Base-by-base conservation (phyloP, 805 yeast species). In the Ogataea polymorpha region DNA sequence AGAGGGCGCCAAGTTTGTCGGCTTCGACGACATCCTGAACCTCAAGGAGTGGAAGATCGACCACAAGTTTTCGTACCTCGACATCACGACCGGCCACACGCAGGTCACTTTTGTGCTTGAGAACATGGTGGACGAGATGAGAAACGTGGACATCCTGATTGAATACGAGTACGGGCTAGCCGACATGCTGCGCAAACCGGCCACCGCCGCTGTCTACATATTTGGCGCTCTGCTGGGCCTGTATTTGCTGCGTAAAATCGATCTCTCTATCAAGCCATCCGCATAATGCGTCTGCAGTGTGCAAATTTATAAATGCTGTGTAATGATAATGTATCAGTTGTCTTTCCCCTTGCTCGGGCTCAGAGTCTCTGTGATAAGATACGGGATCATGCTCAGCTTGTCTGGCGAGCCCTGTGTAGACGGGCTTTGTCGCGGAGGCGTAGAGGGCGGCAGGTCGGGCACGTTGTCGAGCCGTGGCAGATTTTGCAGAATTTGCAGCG, bases 11-110 rank as follows among this genome's bases (percentile, higher is more conserved):
- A 69, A 71, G 49, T 66, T 74, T 37, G 48, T 75, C 33, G 77
- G 71, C 44, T 71, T 84, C 30, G 66, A 75, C 14, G 71, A 84
- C 13, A 85, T 93, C 14, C 59, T 82, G 32, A 59, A 62, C 3
- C 65, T 66, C 45, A 59, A 61, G 17, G 55, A 59, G 4, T 34
- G 67, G 21, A 37, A 35, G 1, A 57, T 67, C 14, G 60, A 59
- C n/a, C 49, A 58, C 38, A 53, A 43, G 13, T 53, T 39, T 42
- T 80, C 86, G 3, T 85, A 75, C 62, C 77, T 91, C 50, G 99
- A 91, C 61, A 70, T 82, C 50, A 66, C 77, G 18, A 65, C 71
- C 18, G 97, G 98, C 18, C 95, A 91, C 54, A 79, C 86, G 13
- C 82, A 85, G 48, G 74, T 86, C 11, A 74, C 81, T 12, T 62